A percentile compares a stretch with the other conserved stretches of the same genome.
These are phyloP conservation scores for Allium sativum DNA, from an alignment of 106 monocot species.

Conservation along the genomic window DNA sequence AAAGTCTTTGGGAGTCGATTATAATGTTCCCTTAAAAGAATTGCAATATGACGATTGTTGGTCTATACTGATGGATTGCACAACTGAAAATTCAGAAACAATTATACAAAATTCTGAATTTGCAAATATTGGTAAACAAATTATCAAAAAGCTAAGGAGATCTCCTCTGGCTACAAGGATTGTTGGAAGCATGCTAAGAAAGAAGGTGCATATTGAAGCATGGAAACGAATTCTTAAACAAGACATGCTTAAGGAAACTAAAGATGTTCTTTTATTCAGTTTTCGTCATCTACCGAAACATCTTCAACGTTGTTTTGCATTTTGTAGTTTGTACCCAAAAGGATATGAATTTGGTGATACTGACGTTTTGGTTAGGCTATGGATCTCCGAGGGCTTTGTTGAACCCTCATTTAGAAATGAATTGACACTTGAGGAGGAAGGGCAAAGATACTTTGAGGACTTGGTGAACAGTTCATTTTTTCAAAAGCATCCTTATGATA, in stretches of 20 bases:
- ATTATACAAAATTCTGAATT: not conserved
- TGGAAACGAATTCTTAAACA: slow-evolving; percentile 8
- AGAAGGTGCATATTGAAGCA: not conserved
- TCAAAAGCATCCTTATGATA: not conserved
- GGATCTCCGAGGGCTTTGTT: slow-evolving; percentile 10
- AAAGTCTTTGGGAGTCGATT: not conserved
- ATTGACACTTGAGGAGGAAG: not conserved
- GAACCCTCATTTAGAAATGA: not conserved
- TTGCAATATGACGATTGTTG: not conserved
- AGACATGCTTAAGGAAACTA: slow-evolving; percentile 5
- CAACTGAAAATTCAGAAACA: not conserved
- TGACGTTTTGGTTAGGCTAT: not conserved
- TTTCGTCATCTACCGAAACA: slow-evolving; percentile 9
- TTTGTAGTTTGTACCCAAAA: slow-evolving; percentile 19
- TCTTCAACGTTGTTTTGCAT: slow-evolving; percentile 22
- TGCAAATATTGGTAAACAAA: slow-evolving; percentile 1
- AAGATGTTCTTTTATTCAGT: slow-evolving; percentile 10
- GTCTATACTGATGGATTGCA: slow-evolving; percentile 9
- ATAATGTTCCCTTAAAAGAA: not conserved
- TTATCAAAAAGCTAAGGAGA: slow-evolving; percentile 6
- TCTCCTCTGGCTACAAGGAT: slow-evolving; percentile 20
- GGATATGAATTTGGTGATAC: not conserved
- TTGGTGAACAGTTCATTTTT: slow-evolving; percentile 1
- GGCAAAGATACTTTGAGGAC: not conserved
- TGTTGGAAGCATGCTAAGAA: slow-evolving; percentile 3